Base-by-base conservation (phyloP, 2,329 filamentous ascomycete species). In the Cercospora zeae-maydis region DNA sequence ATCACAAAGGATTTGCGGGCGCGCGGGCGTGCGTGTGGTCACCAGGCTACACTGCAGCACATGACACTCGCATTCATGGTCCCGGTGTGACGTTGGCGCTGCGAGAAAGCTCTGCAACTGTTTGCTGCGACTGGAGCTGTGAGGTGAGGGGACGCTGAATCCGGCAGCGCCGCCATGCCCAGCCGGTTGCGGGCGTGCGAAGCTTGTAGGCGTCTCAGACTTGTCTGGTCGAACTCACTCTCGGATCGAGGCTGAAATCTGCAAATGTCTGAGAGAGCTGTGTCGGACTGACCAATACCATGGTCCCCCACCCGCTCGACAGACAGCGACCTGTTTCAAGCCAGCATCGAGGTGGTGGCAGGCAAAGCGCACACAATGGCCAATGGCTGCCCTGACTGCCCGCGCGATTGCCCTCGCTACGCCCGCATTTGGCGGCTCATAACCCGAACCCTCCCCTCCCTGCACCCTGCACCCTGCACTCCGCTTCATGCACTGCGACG, bases 401-500 rank as follows among this genome's bases (percentile, higher is more conserved):
- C 54, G 36, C 21, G 16, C 34, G 31, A 6, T 30, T 9, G 34
- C 21, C 11, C 54, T 63, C 61, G 61, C 61, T 49, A 27, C 21
- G 42, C 19, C 42, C 27, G 42, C 42, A 19, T 49, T 19, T 49
- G 21, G 21, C 61, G 61, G 56, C 24, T 59, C 47, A 47, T 63
- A 10, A 33, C 24, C 56, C 56, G 55, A 59, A 59, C 34, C 61
- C 61, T 56, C 60, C 21, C n/a, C n/a, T n/a, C n/a, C n/a, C n/a
- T n/a, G n/a, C n/a, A n/a, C n/a, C n/a, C n/a, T n/a, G n/a, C n/a
- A n/a, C n/a, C 10, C 21, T 61, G 62, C 62, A 63, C 61, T 63
- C 61, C 61, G 60, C 61, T 60, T 52, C 31, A 57, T 47, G 45
- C 37, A 49, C 61, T 63, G 53, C 61, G 19, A 61, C 62, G 51